phyloP scores from a whole-genome alignment of 768 basidiomycete species.

The Leccinum olivaceopallidum region DNA sequence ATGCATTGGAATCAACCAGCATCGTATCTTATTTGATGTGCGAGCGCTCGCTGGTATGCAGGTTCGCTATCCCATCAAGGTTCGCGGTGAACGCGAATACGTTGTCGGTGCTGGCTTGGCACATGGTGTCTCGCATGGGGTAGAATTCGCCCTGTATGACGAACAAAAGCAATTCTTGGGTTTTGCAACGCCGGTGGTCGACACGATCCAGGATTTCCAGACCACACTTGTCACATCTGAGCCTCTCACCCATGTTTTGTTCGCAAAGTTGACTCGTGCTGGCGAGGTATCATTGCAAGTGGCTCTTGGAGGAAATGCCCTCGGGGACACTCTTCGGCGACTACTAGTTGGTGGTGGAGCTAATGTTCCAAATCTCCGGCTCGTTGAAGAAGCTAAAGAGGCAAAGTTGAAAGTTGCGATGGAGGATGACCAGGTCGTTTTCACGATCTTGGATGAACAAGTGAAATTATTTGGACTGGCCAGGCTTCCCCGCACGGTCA shows the following conservation, averaged over 20 bases:
- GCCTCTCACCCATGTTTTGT: not conserved
- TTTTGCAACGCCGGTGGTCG: not conserved
- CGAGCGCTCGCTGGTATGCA: constrained; percentile 11
- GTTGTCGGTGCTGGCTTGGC: constrained; percentile 26
- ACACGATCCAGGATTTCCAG: constrained; percentile 16
- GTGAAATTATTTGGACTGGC: not conserved
- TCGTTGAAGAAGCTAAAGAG: not conserved
- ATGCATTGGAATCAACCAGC: constrained; percentile 25
- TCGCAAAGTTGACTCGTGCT: constrained; percentile 3
- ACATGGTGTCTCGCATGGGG: constrained; percentile 24
- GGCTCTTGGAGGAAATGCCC: not conserved
- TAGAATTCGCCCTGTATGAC: constrained; percentile 22
- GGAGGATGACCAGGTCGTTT: not conserved
- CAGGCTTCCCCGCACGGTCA: not conserved
- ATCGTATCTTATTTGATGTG: constrained; percentile 27
- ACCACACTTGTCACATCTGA: constrained; percentile 1
- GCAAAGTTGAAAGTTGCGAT: constrained; percentile 5
- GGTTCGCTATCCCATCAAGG: constrained; percentile 2
- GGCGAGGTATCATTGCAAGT: constrained; percentile 2
- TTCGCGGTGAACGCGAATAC: constrained; percentile 5
- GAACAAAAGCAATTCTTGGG: not conserved
- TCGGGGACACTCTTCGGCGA: not conserved
- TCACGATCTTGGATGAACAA: constrained; percentile 1
- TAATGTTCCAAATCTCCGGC: not conserved
- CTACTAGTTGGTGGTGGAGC: not conserved